Base-by-base conservation (phyloP, 2,329 filamentous ascomycete species). In the Hortaea werneckii region DNA sequence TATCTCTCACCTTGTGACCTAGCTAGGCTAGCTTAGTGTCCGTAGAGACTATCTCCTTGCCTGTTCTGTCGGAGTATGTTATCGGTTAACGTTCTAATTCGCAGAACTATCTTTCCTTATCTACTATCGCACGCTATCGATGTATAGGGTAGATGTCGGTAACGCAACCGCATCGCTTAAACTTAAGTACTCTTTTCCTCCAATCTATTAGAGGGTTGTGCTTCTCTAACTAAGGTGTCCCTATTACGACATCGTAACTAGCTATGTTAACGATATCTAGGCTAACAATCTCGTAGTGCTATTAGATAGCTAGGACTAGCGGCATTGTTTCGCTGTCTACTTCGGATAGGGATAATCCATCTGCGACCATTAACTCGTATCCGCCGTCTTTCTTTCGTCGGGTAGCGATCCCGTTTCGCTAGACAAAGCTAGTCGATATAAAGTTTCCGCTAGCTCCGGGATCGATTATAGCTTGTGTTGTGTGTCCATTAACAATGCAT, bases 201-300 rank as follows among this genome's bases (percentile, higher is more conserved):
- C 34, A 52, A 32, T 49, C 40, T 32, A 52, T 47, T 13, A 28
- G 37, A 7, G 38, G 48, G 35, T 52, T 52, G 27, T 50, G 29
- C 29, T 37, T 32, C 44, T 44, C 34, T 32, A 53, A 48, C 46
- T 29, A 52, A 49, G 50, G 45, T 29, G 43, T 52, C 10, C 50
- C 45, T 39, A 52, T 39, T 39, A 52, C 41, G 44, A 52, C 27
- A 35, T 50, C 29, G 13, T 52, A 28, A 26, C 29, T 50, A 29
- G 50, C 50, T 29, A 52, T 52, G 29, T 32, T 37, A 20, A 52
- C 37, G 37, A 52, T 29, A 34, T 52, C 39, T 45, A 52, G 28
- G 13, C 40, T 40, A 41, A 48, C 43, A n/a, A 40, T 37, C 45
- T 50, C 39, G 41, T 46, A 38, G 46, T 52, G 27, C 43, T 46